Percentiles rank a stretch among this genome's conserved stretches.
Evolutionary conservation across 2,329 filamentous ascomycete genomes (phyloP).

Genomic region (Bipolaris cookei): DNA sequence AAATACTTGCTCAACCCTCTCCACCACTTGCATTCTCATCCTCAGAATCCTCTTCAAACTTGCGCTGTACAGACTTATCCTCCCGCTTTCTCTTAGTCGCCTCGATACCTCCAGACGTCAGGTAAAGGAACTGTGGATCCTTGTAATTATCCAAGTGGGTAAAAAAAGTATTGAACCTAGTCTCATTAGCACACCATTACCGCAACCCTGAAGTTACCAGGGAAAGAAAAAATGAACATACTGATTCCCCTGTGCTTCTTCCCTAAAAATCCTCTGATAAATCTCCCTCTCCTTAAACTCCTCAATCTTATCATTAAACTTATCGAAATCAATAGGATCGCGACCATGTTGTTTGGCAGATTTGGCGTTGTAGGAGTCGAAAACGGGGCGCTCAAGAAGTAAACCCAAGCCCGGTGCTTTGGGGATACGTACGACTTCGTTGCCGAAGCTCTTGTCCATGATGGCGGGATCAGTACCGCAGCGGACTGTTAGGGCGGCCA

Average conservation of each 20-base stretch:
- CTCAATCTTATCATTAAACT: slow-evolving; percentile 77
- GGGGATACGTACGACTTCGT: slow-evolving; percentile 79
- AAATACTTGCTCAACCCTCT: slow-evolving; percentile 28
- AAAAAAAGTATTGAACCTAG: slow-evolving; percentile 57
- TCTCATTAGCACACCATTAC: slow-evolving; percentile 20
- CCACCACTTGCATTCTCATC: slow-evolving; percentile 46
- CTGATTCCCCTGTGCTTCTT: slow-evolving; percentile 87
- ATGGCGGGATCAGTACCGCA: slow-evolving; percentile 77
- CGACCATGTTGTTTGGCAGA: slow-evolving; percentile 68
- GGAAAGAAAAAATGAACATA: slow-evolving; percentile 58
- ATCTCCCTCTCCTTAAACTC: slow-evolving; percentile 93
- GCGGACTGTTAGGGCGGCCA: slow-evolving; percentile 83
- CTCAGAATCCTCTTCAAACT: slow-evolving; percentile 45
- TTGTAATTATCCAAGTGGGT: slow-evolving; percentile 59
- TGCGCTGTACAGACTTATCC: slow-evolving; percentile 35
- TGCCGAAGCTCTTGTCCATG: slow-evolving; percentile 76
- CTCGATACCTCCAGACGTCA: slow-evolving; percentile 57
- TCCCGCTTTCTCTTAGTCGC: slow-evolving; percentile 48
- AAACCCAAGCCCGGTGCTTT: slow-evolving; percentile 91
- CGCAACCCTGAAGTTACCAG: no score
- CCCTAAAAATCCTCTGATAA: slow-evolving; percentile 86
- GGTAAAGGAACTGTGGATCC: slow-evolving; percentile 56
- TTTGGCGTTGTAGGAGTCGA: slow-evolving; percentile 83
- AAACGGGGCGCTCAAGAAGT: slow-evolving; percentile 87
- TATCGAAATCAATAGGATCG: slow-evolving; percentile 77